Evolutionary conservation across 805 yeast genomes (phyloP).

Genomic region (Teunomyces cretensis): DNA sequence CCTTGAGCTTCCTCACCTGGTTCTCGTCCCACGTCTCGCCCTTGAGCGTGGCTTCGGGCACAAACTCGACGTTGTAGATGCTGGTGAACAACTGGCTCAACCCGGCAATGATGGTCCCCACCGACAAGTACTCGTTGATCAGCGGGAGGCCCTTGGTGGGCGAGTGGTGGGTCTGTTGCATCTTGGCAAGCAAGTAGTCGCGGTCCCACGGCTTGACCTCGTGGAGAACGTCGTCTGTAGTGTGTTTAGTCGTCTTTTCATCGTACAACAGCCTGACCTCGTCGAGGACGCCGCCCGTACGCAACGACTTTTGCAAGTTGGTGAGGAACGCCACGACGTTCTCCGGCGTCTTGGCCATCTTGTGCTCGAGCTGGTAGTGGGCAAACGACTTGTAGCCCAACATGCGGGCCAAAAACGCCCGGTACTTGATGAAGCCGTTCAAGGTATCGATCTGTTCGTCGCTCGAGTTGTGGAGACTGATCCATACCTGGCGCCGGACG

Average conservation of each 20-base stretch:
- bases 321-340: conserved; percentile 70
- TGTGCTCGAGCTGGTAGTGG: conserved; percentile 80
- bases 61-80: conserved; percentile 75
- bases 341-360: conserved; percentile 82
- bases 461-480: conserved; percentile 65
- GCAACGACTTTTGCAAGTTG: conserved; percentile 51
- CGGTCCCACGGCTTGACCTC: conserved; percentile 89
- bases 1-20: conserved; percentile 81
- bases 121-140: conserved; percentile 71
- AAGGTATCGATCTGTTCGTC: conserved; percentile 60
- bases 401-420: conserved; percentile 71
- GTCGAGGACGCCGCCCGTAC: conserved; percentile 48
- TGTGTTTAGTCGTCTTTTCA: conserved; percentile 18
- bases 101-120: conserved; percentile 86
- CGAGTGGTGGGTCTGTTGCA: conserved; percentile 15
- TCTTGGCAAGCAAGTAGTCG: conserved; percentile 50
- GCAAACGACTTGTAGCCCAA: conserved; percentile 71
- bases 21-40: conserved; percentile 85
- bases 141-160: conserved; percentile 29
- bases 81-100: conserved; percentile 65
- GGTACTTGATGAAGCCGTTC: conserved; percentile 56
- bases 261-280: conserved; percentile 57
- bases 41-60: conserved; percentile 56
- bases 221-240: conserved; percentile 12
- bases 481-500: conserved; percentile 72